phyloP scores from a whole-genome alignment of 73 alveolate genomes.

The Tetrahymena thermophila region DNA sequence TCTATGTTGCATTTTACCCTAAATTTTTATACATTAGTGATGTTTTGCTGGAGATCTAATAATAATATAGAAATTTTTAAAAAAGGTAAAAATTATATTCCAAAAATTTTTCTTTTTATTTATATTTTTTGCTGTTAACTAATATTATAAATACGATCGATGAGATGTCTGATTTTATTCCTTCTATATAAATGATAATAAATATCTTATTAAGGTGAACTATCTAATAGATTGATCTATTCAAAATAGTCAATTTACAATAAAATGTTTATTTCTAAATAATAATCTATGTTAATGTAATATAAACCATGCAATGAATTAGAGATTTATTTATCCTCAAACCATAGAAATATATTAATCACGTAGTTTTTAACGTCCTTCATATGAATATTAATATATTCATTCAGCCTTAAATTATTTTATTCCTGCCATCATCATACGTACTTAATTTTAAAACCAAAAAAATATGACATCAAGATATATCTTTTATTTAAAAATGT shows the following conservation, averaged over 20 bases:
- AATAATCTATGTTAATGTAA: too few relatives aligned
- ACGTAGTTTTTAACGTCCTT: background rate
- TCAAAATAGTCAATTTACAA: too few relatives aligned
- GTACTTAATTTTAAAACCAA: background rate
- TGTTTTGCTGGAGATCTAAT: background rate
- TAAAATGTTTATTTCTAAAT: too few relatives aligned
- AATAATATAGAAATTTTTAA: background rate
- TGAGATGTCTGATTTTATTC: background rate
- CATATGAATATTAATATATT: too few relatives aligned
- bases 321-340: too few relatives aligned
- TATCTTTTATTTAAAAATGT: background rate
- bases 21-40: background rate
- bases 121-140: background rate
- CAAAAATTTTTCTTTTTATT: too few relatives aligned
- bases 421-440: background rate
- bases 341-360: background rate
- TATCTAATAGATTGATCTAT: too few relatives aligned
- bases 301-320: too few relatives aligned
- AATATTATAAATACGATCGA: background rate
- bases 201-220: background rate
- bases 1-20: background rate
- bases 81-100: background rate
- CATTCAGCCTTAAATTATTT: background rate
- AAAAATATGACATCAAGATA: background rate
- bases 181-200: background rate